Percentiles rank a stretch among this genome's conserved stretches.
Conservation (phyloP, 1,139 yeast genomes). For the Saccharomyces pastorianus region DNA sequence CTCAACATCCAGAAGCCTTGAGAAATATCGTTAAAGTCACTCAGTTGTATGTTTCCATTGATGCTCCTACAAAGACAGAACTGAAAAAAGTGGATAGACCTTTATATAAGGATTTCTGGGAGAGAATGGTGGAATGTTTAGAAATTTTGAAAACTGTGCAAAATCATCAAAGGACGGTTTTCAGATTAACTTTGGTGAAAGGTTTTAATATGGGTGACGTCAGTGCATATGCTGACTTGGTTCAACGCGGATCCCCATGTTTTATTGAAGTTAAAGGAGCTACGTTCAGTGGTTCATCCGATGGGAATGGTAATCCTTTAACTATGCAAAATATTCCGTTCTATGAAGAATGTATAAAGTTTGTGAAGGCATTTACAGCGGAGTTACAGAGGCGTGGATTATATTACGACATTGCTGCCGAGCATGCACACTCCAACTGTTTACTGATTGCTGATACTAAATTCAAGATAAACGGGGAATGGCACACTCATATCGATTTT, state of each 20-base stretch:
- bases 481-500: constrained; percentile 90
- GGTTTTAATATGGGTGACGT: constrained; percentile 84
- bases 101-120: constrained; percentile 87
- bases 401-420: constrained; percentile 80
- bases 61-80: constrained; percentile 77
- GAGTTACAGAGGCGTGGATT: constrained; percentile 59
- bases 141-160: constrained; percentile 69
- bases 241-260: constrained; percentile 72
- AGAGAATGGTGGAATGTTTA: constrained; percentile 69
- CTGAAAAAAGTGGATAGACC: constrained; percentile 84
- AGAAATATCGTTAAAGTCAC: constrained; percentile 67
- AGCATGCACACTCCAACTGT: constrained; percentile 93
- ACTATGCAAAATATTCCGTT: constrained; percentile 95
- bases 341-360: constrained; percentile 77
- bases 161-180: constrained; percentile 80
- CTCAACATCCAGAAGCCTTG: constrained; percentile 87
- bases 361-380: constrained; percentile 54
- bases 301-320: constrained; percentile 75
- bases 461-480: constrained; percentile 60
- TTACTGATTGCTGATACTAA: constrained; percentile 70
- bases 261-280: constrained; percentile 92
- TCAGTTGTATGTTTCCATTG: constrained; percentile 85
- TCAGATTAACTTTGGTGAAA: constrained; percentile 81
- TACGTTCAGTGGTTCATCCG: constrained; percentile 81
- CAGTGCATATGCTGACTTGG: constrained; percentile 83